Percentiles rank a stretch among this genome's conserved stretches.
These are phyloP conservation scores for Parietaria judaica DNA, from an alignment of 306 rosid genomes.

Conservation along the genomic window DNA sequence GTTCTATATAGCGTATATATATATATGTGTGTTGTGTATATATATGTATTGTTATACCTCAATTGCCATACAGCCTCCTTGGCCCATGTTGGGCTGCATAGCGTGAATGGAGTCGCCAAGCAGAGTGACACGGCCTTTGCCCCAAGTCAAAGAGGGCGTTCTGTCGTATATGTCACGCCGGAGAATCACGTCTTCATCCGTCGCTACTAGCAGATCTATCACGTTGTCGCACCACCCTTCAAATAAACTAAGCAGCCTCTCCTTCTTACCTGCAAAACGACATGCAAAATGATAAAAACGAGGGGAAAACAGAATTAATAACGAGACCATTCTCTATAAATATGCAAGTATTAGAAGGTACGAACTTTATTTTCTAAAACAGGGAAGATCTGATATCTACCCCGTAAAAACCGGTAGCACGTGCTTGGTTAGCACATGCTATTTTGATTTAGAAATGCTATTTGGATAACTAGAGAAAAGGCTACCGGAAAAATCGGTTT, in stretches of 20 bases:
- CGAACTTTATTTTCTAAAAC: neutral
- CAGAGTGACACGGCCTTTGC: conserved; percentile 82
- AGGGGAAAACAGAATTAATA: neutral
- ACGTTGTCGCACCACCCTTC: conserved; percentile 93
- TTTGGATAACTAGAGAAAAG: no score
- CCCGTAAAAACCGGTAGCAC: no score
- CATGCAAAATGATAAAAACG: neutral
- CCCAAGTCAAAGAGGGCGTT: conserved; percentile 74
- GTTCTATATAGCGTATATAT: neutral
- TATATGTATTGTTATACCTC: conserved; percentile 37
- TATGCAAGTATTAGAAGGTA: conserved; percentile 2
- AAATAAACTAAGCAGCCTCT: conserved; percentile 65
- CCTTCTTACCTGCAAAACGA: conserved; percentile 57
- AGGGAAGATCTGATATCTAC: no score
- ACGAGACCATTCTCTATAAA: neutral
- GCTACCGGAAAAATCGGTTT: no score
- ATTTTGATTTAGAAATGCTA: no score
- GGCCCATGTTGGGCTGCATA: conserved; percentile 99
- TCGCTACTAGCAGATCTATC: conserved; percentile 63
- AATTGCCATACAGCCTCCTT: conserved; percentile 99
- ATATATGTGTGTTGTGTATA: neutral
- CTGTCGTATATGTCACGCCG: conserved; percentile 91
- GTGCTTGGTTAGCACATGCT: no score
- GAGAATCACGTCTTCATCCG: conserved; percentile 80
- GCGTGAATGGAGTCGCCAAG: conserved; percentile 99